phyloP scores from a whole-genome alignment of 495 filamentous ascomycete species.

The Penicillium nucicola region DNA sequence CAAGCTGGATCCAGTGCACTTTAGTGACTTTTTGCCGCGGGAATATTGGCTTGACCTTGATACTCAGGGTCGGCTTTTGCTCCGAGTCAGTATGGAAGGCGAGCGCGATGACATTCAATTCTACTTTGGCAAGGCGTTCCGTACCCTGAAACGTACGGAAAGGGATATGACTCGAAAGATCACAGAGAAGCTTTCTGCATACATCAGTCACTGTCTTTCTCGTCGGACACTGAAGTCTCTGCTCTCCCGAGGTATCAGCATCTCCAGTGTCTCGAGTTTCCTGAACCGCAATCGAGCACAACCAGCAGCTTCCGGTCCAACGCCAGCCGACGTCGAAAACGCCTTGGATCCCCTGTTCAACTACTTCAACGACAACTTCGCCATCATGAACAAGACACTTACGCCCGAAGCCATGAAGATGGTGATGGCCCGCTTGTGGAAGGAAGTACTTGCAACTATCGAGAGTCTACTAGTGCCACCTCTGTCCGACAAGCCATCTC shows the following conservation, averaged over 20 bases:
- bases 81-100: conserved; percentile 97
- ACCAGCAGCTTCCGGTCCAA: conserved; percentile 55
- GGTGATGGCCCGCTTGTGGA: conserved; percentile 98
- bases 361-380: conserved; percentile 99
- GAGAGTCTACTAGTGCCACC: conserved; percentile 91
- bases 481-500: conserved; percentile 90
- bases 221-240: conserved; percentile 72
- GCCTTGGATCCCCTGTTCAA: conserved; percentile 86
- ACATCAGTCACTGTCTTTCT: conserved; percentile 89
- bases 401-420: conserved; percentile 91
- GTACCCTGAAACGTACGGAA: conserved; percentile 90
- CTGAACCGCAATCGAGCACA: conserved; percentile 61
- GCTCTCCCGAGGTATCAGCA: conserved; percentile 66
- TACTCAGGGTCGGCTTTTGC: conserved; percentile 84
- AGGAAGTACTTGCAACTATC: conserved; percentile 89
- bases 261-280: conserved; percentile 76
- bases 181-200: conserved; percentile 96
- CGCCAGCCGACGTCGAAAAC: conserved; percentile 70
- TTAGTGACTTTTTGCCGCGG: conserved; percentile 88
- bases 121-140: conserved; percentile 96
- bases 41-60: conserved; percentile 98
- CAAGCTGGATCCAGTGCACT: conserved; percentile 92
- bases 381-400: conserved; percentile 95
- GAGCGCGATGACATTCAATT: conserved; percentile 98
- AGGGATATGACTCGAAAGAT: conserved; percentile 97